Evolutionary conservation across 257 asterid genomes (phyloP), one percentile per base, ranked within the genome.

Genomic region (Ballota nigra): DNA sequence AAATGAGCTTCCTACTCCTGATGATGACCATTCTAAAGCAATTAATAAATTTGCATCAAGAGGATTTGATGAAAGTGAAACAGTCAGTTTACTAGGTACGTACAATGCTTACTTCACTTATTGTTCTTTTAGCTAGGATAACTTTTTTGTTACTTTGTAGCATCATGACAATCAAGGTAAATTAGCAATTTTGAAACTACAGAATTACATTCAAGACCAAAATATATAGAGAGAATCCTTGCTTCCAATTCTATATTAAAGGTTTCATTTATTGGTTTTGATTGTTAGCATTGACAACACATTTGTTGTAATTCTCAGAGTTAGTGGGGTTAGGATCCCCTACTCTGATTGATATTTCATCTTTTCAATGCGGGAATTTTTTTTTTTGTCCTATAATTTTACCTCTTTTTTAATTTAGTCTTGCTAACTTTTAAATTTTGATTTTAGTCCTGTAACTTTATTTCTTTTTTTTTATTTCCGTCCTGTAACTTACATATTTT

Each of bases 1-100:
- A 8, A 10, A 2, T 18, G 87, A 84, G 53, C 88, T 92, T 67
- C 97, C 97, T 38, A 69, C 68, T 69, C 97, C 97, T 3, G 70
- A 80, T 4, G 88, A 86, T 52, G 72, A 81, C 73, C 79, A 83
- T 16, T 38, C 70, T 23, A 66, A 16, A 58, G 75, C 80, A 33
- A 26, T 78, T 10, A 58, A 51, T 16, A 45, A 78, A 22, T 93
- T 93, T 78, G 83, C 84, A 34, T 51, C 88, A 6, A 88, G 72
- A 74, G 97, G 97, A 18, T 93, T 93, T 36, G 80, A 77, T 40
- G 83, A 72, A 12, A 81, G 86, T 68, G 96, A 91, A 73, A 79
- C 82, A 18, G 89, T 88, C 63, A 77, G 83, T 77, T 80, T 90
- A 65, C 80, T 87, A 74, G 98, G 98, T 90, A 86, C 29, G 98